A percentile compares a stretch with the other conserved stretches of the same genome.
Evolutionary conservation across 2,329 filamentous ascomycete species (phyloP).

Genomic region (Mycosphaerella sp.): DNA sequence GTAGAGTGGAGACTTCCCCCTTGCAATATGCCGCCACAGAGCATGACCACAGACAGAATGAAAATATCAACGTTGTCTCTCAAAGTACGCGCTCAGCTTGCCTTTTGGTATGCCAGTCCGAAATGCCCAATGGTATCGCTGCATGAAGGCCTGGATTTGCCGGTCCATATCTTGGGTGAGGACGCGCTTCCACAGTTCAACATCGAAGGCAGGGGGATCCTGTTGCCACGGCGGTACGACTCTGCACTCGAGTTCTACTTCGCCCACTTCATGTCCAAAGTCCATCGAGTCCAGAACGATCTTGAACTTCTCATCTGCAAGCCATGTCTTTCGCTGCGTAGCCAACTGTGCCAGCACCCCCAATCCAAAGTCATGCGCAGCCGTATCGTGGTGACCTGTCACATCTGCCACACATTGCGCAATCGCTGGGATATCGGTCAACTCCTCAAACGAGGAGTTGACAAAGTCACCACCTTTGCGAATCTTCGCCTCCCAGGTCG

Average conservation of each 20-base stretch:
- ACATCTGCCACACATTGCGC: neutral
- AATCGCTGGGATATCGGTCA: neutral
- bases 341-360: neutral
- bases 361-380: neutral
- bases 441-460: conserved; percentile 1
- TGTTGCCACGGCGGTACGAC: neutral
- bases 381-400: neutral
- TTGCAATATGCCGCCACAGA: no score
- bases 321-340: neutral
- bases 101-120: neutral
- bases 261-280: neutral
- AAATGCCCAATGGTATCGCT: neutral
- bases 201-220: neutral
- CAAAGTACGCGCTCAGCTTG: neutral
- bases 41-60: no score
- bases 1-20: no score
- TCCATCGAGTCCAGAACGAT: conserved; percentile 1
- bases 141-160: neutral
- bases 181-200: neutral
- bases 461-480: neutral
- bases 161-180: neutral
- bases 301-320: neutral
- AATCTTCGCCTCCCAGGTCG: neutral
- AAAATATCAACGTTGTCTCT: neutral
- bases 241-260: neutral